Percentiles rank a stretch among this genome's conserved stretches.
phyloP scores from a whole-genome alignment of 1,139 yeast genomes.

The Geotrichum phurueaensis region DNA sequence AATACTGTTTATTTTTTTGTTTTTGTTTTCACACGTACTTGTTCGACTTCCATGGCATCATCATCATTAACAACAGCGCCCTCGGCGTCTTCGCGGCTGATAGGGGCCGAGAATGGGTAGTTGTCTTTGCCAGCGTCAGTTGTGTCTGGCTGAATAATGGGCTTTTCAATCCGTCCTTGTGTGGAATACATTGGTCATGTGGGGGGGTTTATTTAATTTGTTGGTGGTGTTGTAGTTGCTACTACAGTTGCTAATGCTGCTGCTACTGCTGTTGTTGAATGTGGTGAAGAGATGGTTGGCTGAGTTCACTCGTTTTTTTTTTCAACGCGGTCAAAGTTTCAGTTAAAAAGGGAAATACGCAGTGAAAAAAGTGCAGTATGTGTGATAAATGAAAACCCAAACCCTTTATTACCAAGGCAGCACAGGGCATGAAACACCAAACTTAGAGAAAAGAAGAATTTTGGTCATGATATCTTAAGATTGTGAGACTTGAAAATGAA shows the following conservation, averaged over 20 bases:
- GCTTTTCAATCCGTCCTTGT: neutral
- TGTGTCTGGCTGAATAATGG: neutral
- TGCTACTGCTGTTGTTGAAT: neutral
- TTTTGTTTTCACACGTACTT: neutral
- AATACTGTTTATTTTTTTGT: neutral
- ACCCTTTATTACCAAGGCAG: neutral
- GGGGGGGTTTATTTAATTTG: neutral
- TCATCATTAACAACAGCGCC: neutral
- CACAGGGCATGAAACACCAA: neutral
- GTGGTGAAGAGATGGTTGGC: neutral
- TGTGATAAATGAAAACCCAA: neutral
- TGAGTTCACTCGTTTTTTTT: neutral
- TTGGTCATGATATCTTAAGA: too few relatives aligned
- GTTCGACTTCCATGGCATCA: neutral
- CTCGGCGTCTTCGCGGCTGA: neutral
- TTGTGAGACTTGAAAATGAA: too few relatives aligned
- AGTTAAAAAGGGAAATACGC: neutral
- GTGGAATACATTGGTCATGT: neutral
- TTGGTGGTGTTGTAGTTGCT: too few relatives aligned
- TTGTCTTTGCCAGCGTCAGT: neutral
- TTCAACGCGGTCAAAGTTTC: neutral
- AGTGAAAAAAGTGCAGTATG: neutral
- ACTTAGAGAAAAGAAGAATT: neutral
- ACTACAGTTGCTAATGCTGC: neutral
- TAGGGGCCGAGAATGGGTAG: neutral